phyloP scores from a whole-genome alignment of 75 land plant species.

The Pinus tabuliformis region DNA sequence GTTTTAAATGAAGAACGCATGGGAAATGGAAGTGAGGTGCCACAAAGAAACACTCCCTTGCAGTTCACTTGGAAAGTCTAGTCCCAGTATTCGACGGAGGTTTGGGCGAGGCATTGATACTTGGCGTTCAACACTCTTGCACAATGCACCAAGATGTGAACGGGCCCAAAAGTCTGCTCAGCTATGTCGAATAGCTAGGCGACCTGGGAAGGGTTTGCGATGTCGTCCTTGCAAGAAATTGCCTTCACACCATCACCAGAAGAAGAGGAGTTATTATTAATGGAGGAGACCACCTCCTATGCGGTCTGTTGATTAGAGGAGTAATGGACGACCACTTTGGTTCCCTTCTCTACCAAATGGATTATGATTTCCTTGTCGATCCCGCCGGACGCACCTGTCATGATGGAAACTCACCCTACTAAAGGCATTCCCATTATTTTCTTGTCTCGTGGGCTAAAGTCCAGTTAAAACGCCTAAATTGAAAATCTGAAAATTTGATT shows the following conservation, averaged over 20 bases:
- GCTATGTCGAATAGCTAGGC: slow-evolving; percentile 34
- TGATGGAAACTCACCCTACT: slow-evolving; percentile 37
- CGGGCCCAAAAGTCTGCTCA: slow-evolving; percentile 19
- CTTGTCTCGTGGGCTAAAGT: not conserved
- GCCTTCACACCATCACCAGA: slow-evolving; percentile 9
- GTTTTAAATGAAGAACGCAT: too few relatives aligned
- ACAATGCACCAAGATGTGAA: slow-evolving; percentile 29
- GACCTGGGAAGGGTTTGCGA: slow-evolving; percentile 10
- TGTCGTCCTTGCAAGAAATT: slow-evolving; percentile 18
- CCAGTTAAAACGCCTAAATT: too few relatives aligned
- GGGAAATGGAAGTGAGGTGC: not conserved
- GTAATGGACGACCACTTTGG: slow-evolving; percentile 38
- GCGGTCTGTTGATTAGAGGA: slow-evolving; percentile 38
- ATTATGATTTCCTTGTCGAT: slow-evolving; percentile 38
- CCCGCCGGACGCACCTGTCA: slow-evolving; percentile 55
- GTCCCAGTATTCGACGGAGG: slow-evolving; percentile 22
- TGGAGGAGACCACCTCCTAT: slow-evolving; percentile 31
- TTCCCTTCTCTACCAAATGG: slow-evolving; percentile 33
- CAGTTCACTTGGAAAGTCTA: slow-evolving; percentile 18
- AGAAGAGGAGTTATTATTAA: slow-evolving; percentile 16
- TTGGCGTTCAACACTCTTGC: slow-evolving; percentile 24
- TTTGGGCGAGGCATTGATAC: slow-evolving; percentile 19
- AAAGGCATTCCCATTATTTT: not conserved
- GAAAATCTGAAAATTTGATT: too few relatives aligned
- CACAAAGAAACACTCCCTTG: slow-evolving; percentile 34